Evolutionary conservation across 2,329 filamentous ascomycete genomes (phyloP), one percentile per base, ranked within the genome.

Genomic region (Aspergillus terreus): DNA sequence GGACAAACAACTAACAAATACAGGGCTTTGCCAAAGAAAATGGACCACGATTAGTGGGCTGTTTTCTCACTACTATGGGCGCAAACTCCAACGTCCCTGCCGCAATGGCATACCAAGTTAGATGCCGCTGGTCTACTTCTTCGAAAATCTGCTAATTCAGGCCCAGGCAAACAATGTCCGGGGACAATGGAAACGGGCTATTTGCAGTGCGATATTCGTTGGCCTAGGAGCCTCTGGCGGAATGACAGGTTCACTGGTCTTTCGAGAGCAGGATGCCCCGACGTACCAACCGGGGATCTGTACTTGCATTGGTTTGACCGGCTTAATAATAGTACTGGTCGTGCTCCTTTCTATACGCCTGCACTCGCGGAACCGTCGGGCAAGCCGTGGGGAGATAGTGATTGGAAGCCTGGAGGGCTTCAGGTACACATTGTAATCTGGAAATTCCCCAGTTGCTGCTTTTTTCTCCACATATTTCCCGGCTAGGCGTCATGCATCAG

Each of bases 391-490:
- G 14, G 63, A 66, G 27, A 62, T 68, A 57, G 50, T 64, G 6
- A 69, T 72, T 52, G 69, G 69, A 36, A 62, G 62, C 3, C 59
- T 68, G 46, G 59, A 57, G 23, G 69, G 65, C 3, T 71, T 71
- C 47, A 61, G 55, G 44, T 71, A 70, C 25, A 62, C 73, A n/a
- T 12, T 49, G 10, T 49, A 49, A 25, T 17, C 23, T 36, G 21
- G 4, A 46, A 32, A 27, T 3, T 38, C 14, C 11, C 2, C 35
- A 38, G 7, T 38, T 6, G 14, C 35, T n/a, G 35, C 33, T 36
- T 36, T 38, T 11, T 38, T 38, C 12, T 30, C 27, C 1, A 30
- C 10, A 30, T 6, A 30, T 10, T 10, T 6, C 27, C 27, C 10
- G 27, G 7, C 1, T 1, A 4, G 7, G 27, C 9, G 7, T 30